Evolutionary conservation across 1,139 yeast genomes (phyloP), one percentile per base, ranked within the genome.

Genomic region (Pichia sp.): DNA sequence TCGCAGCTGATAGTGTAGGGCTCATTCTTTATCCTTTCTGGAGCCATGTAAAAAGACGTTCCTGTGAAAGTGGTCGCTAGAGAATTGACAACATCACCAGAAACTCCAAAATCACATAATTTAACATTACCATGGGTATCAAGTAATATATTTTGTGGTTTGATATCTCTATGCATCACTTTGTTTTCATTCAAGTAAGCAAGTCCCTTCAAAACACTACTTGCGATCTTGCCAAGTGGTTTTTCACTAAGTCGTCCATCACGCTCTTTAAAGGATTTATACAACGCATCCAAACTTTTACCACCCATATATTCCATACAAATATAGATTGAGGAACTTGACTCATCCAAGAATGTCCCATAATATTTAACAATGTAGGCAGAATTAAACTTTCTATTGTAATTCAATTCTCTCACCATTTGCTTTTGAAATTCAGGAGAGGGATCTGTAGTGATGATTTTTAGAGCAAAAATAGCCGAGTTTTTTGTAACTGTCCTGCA

Each of bases 301-400:
- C 96, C 97, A 23, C 89, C 96, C 86, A 95, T 91, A 60, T 75
- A 91, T 60, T 91, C 98, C 97, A 91, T 91, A 34, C 96, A 89
- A 28, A 91, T 91, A 54, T 74, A 77, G 35, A 91, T 88, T 58
- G 85, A 77, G 28, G 88, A 84, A 48, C 74, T 77, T 46, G 75
- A 74, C 52, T 80, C 86, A 51, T 84, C 78, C 52, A 85, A 67
- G 58, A 85, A 91, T 45, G 96, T 88, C 3, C 98, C 97, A 58
- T 85, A 91, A 61, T 91, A 91, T 58, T 79, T 76, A 31, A 89
- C 97, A 47, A 91, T 91, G 56, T 79, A 82, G 5, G 86, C 85
- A 34, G 93, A 82, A 52, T 77, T 72, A 58, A 95, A 89, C 34
- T 80, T 71, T 47, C 86, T 71, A 60, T 91, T 89, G 61, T 85